Evolutionary conservation across 2,329 filamentous ascomycete genomes (phyloP), one percentile per base, ranked within the genome.

Genomic region (Colletotrichum euphorbiae): DNA sequence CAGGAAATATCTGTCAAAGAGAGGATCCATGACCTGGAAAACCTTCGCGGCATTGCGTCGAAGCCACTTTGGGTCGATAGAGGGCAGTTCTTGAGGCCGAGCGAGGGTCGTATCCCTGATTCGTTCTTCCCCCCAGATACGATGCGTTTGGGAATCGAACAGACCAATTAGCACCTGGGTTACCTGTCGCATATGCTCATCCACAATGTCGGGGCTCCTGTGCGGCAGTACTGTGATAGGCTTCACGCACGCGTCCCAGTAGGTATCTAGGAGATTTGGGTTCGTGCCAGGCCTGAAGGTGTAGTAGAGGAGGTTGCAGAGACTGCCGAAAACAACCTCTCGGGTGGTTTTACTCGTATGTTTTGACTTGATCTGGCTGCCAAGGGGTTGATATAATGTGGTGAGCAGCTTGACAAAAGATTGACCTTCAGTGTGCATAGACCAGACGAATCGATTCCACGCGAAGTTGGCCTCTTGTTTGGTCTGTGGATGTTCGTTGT

Each of bases 31-130:
- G 8, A 91, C 81, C 3, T 85, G 78, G 38, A 97, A 86, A 4
- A 98, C 85, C 48, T 84, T 85, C 1, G 81, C 76, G 4, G 91
- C 82, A 69, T 93, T 93, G 67, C 88, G 90, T 60, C 95, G 88
- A 12, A 97, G 84, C 96, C 96, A 99, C 81, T 91, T 93, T 4
- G 92, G 85, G 74, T 98, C 94, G 6, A 98, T 82, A 6, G 90
- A 83, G 6, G 94, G 92, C n/a, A 99, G 82, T 68, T 98, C 93
- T n/a, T 90, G 88, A 0, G 90, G 84, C 58, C 83, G 86, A 60
- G 89, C 80, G 36, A 90, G 78, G 3, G 87, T 81, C 15, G 80
- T 79, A 19, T 91, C 87, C 67, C 89, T 83, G 9, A 93, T 90
- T 58, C 90, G 89, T 70, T 92, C 89, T 71, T 92, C 89, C 61